These are phyloP conservation scores for Primulina eburnea DNA, from an alignment of 257 asterid genomes.

Conservation along the genomic window DNA sequence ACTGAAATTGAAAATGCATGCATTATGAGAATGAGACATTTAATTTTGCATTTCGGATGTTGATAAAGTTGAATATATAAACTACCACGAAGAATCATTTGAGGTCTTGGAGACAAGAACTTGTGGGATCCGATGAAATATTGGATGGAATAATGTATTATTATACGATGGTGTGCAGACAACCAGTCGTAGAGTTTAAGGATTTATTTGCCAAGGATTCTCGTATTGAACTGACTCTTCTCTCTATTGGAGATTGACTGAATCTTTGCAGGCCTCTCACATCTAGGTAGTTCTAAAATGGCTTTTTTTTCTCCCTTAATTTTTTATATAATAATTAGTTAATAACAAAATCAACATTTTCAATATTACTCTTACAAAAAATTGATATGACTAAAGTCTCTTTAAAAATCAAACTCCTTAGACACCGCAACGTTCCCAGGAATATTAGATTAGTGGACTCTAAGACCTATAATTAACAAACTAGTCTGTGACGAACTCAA, in stretches of 20 bases:
- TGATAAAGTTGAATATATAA: slow-evolving; percentile 54
- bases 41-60: slow-evolving; percentile 65
- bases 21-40: slow-evolving; percentile 58
- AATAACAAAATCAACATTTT: too few species aligned
- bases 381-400: too few species aligned
- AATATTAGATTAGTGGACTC: too few species aligned
- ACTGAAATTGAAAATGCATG: background rate
- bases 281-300: too few species aligned
- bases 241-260: slow-evolving; percentile 64
- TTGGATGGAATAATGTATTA: background rate
- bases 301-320: too few species aligned
- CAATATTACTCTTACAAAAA: too few species aligned
- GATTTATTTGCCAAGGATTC: slow-evolving; percentile 45
- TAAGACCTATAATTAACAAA: too few species aligned
- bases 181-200: slow-evolving; percentile 39
- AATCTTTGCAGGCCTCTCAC: too few species aligned
- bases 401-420: too few species aligned
- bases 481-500: too few species aligned
- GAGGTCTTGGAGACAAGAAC: background rate
- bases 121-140: background rate
- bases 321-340: too few species aligned
- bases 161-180: slow-evolving; percentile 29
- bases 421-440: too few species aligned
- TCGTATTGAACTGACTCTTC: slow-evolving; percentile 53
- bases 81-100: slow-evolving; percentile 43